phyloP scores from a whole-genome alignment of 805 yeast species.

The Kluyveromyces siamensis region DNA sequence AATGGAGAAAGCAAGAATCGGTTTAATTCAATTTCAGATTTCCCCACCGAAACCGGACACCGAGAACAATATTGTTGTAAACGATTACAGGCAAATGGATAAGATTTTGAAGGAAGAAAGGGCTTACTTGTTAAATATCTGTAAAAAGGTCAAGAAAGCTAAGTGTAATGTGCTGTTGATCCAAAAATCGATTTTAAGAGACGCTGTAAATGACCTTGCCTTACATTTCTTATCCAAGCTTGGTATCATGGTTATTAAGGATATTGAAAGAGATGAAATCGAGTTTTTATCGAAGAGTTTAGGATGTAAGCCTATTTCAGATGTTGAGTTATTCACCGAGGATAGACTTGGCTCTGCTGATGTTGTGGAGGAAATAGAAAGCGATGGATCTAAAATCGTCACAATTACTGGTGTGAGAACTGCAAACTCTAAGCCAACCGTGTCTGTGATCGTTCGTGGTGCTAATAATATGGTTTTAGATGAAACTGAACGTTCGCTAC shows the following conservation, averaged over 20 bases:
- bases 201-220: slow-evolving; percentile 90
- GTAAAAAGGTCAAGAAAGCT: slow-evolving; percentile 93
- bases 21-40: slow-evolving; percentile 83
- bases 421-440: slow-evolving; percentile 41
- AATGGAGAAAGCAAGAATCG: slow-evolving; percentile 88
- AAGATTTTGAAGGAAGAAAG: slow-evolving; percentile 96
- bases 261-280: slow-evolving; percentile 91
- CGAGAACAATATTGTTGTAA: slow-evolving; percentile 95
- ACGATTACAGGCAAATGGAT: slow-evolving; percentile 98
- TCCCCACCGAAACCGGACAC: slow-evolving; percentile 97
- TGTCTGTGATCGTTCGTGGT: slow-evolving; percentile 88
- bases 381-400: slow-evolving; percentile 83
- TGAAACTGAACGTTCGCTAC: slow-evolving; percentile 95
- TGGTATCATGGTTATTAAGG: slow-evolving; percentile 89
- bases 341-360: slow-evolving; percentile 90
- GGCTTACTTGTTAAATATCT: slow-evolving; percentile 85
- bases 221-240: slow-evolving; percentile 89
- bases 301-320: slow-evolving; percentile 95
- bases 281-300: slow-evolving; percentile 77
- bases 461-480: slow-evolving; percentile 85
- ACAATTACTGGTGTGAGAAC: slow-evolving; percentile 72
- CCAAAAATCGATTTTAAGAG: slow-evolving; percentile 89
- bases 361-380: slow-evolving; percentile 81
- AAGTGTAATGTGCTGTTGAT: slow-evolving; percentile 88
- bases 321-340: slow-evolving; percentile 85